Percentiles rank a stretch among this genome's conserved stretches.
Conservation (phyloP, 2,329 filamentous ascomycete genomes). For the Diaporthe helianthi region DNA sequence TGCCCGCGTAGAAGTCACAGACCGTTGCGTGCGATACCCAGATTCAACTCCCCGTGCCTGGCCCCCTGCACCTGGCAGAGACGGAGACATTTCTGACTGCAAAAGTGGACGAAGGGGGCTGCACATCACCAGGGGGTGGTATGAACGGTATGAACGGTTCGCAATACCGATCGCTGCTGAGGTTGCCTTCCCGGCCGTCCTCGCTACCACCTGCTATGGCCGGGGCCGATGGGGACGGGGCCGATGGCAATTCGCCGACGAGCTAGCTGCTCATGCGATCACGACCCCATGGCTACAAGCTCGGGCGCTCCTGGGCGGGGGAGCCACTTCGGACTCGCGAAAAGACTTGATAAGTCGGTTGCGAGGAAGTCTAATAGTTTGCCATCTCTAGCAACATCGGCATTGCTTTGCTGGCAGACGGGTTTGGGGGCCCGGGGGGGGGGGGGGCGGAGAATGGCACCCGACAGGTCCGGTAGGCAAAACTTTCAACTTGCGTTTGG, state of each 20-base stretch:
- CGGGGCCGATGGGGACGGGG: slow-evolving; percentile 19
- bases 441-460: too few species aligned
- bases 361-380: slow-evolving; percentile 13
- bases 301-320: slow-evolving; percentile 18
- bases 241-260: slow-evolving; percentile 11
- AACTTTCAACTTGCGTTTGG: neutral
- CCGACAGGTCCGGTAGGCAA: neutral
- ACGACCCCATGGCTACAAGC: slow-evolving; percentile 10
- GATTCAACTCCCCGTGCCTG: slow-evolving; percentile 14
- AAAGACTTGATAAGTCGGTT: neutral
- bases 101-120: slow-evolving; percentile 26
- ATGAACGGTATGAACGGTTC: neutral
- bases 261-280: slow-evolving; percentile 20
- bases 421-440: too few species aligned
- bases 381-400: slow-evolving; percentile 27
- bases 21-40: slow-evolving; percentile 17
- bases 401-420: slow-evolving; percentile 9
- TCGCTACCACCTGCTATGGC: slow-evolving; percentile 11
- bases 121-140: slow-evolving; percentile 29
- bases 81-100: slow-evolving; percentile 28
- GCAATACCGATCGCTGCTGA: slow-evolving; percentile 12
- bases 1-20: neutral
- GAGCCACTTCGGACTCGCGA: neutral
- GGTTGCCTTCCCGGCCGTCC: slow-evolving; percentile 19
- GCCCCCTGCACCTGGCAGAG: slow-evolving; percentile 7